Conservation (phyloP, 1,284 basidiomycete species). For the Marasmius tenuissimus region DNA sequence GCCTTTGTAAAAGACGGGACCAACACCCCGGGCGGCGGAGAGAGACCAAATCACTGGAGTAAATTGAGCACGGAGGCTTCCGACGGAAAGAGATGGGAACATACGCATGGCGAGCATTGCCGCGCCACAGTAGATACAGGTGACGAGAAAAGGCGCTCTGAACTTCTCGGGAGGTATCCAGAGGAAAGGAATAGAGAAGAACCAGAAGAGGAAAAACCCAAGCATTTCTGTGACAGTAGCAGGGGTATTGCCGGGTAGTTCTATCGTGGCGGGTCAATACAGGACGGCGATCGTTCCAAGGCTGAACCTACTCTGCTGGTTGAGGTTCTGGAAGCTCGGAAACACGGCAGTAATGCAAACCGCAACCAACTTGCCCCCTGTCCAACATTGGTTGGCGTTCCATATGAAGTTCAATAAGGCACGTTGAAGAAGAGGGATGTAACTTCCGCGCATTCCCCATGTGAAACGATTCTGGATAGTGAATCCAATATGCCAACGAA, state of each 20-base stretch:
- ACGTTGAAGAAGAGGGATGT: conserved; percentile 17
- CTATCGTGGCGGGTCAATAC: neutral
- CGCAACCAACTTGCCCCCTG: conserved; percentile 14
- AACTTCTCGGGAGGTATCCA: conserved; percentile 19
- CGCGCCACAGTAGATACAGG: conserved; percentile 13
- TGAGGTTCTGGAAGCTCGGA: conserved; percentile 13
- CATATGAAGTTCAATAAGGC: conserved; percentile 17
- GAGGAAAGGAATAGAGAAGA: conserved; percentile 16
- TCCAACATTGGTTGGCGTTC: conserved; percentile 17
- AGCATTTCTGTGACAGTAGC: conserved; percentile 16
- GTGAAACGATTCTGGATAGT: conserved; percentile 18
- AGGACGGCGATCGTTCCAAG: neutral
- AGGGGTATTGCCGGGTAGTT: conserved; percentile 12
- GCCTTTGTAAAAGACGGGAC: conserved; percentile 12
- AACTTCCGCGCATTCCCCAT: conserved; percentile 18
- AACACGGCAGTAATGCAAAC: conserved; percentile 13
- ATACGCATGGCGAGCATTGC: conserved; percentile 16
- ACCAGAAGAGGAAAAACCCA: conserved; percentile 18
- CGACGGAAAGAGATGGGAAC: neutral
- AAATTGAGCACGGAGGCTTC: neutral
- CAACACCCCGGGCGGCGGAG: conserved; percentile 13
- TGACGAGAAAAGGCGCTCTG: conserved; percentile 15
- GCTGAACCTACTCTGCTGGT: conserved; percentile 3
- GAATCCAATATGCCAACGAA: conserved; percentile 19
- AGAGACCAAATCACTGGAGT: conserved; percentile 15